Evolutionary conservation across 345 rosid genomes (phyloP), one percentile per base, ranked within the genome.

Genomic region (Melaleuca alternifolia): DNA sequence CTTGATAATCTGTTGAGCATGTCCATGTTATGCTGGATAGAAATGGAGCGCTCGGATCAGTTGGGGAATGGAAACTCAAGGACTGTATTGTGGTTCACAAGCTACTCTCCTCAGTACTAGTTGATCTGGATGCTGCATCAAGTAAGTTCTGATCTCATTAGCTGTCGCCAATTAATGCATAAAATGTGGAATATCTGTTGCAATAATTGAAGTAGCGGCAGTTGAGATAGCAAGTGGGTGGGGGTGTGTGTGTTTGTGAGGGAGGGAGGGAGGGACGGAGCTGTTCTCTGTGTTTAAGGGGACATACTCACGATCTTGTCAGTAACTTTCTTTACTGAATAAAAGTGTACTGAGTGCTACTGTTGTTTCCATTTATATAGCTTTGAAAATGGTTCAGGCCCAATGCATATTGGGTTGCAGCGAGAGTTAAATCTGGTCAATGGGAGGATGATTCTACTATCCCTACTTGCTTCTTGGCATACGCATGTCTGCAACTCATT

Each of bases 81-180:
- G 99, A 97, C 90, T 94, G 98, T 89, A 92, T 94, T 90, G 90
- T 92, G 56, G 94, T 96, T 85, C 98, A 95, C 92, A 93, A 92
- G 84, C 93, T 95, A 85, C 89, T 97, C 15, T 92, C 87, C 51
- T 86, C 90, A 33, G 92, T 91, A 88, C 85, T 95, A 86, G 33
- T 59, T 46, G 97, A 96, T 81, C 88, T 91, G 54, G 98, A 94
- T 87, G 96, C 98, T 85, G 96, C 98, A 81, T 86, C 85, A 81
- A 95, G 99, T 97, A 94, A 96, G 98, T 90, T 71, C 83, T 76
- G 46, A 51, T n/a, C 77, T 41, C 24, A 5, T 26, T 33, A 33
- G 3, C 53, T 37, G 46, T 85, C 20, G 46, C 50, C 76, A 7
- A n/a, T 71, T 41, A 18, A 54, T 37, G 44, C 54, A 50, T 82